Base-by-base conservation (phyloP, 805 yeast species). In the Cyberlindnera misumaiensis region DNA sequence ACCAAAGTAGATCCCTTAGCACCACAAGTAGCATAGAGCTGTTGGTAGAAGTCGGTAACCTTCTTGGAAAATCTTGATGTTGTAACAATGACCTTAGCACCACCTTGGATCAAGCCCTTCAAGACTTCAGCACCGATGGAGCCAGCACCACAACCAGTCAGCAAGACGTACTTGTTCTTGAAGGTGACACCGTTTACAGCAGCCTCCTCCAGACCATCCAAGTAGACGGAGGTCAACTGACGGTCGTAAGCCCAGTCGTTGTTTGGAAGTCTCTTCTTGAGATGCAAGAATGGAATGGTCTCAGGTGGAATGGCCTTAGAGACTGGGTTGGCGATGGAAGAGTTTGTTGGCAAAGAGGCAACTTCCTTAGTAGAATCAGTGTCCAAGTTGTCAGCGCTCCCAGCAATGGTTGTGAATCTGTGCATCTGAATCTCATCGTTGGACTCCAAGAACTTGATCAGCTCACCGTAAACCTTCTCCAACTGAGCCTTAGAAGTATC, bases 121-220 rank as follows among this genome's bases (percentile, higher is more conserved):
- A 93, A 73, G 51, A 93, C 77, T 65, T 93, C 96, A 45, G 96
- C 96, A 69, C 97, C 98, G 58, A 93, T 93, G 36, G 98, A 93
- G 39, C 97, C 98, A 35, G 86, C 89, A 72, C 98, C 98, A 36
- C 97, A 97, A 73, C 98, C 98, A 35, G 98, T 93, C 49, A 93
- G 72, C 56, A 93, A 75, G 37, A 89, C 96, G 51, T 80, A 80
- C 65, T 88, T 93, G 62, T 79, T 86, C 62, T 81, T 79, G 72
- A 80, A 93, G 29, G 96, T 76, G 41, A 88, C 75, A 69, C 98
- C 98, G 54, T 89, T 93, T 48, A 86, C 77, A 27, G 98, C 97
- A 61, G 94, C 96, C 46, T 75, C 73, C 68, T 93, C 97, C 58
- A 93, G 78, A 42, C 93, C 95, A 59, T 87, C 89, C 62, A 93